Evolutionary conservation across 2,329 filamentous ascomycete species (phyloP), one percentile per base, ranked within the genome.

Genomic region (Aureobasidium vineae): DNA sequence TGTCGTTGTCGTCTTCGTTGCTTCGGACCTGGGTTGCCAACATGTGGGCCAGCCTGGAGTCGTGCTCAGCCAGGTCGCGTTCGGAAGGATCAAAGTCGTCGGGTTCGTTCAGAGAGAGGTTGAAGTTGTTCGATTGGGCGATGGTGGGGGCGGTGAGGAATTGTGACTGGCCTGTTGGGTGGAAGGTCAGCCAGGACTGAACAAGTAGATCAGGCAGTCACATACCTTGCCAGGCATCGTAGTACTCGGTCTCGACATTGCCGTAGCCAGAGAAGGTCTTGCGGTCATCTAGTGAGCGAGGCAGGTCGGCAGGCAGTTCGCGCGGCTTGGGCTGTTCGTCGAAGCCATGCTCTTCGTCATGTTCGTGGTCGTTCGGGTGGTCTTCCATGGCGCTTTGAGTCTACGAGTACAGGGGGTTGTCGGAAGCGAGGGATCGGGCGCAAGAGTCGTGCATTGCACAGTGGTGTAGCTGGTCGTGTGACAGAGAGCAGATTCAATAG

Each of bases 201-300:
- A 10, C 57, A 61, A 67, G 66, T 50, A 68, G 63, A 21, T 31
- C 57, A 43, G 68, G 13, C 83, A 65, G 71, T 59, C 36, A 69
- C 83, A 75, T 77, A 89, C 94, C 94, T 88, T 98, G 92, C 95
- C 95, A 99, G 72, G 92, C 95, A 84, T 99, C 95, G 77, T 98
- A 99, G 81, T 97, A 92, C 82, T 98, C 95, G 47, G 93, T 97
- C 82, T 98, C 95, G 45, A 84, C 83, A 66, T 90, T 84, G 70
- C 88, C 85, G 69, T 88, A 87, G 54, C 77, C 83, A 4, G 88
- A 85, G 40, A 90, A 85, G 73, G 84, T 84, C 72, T 88, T 86
- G 68, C 95, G 87, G 80, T 99, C 95, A 77, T 99, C 90, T 65
- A 99, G 85, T 15, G 93, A 97, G 71, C 86, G 95, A 13, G 95